Percentiles rank a stretch among this genome's conserved stretches.
Evolutionary conservation across 805 yeast species (phyloP).

Genomic region (Cyberlindnera maritima): DNA sequence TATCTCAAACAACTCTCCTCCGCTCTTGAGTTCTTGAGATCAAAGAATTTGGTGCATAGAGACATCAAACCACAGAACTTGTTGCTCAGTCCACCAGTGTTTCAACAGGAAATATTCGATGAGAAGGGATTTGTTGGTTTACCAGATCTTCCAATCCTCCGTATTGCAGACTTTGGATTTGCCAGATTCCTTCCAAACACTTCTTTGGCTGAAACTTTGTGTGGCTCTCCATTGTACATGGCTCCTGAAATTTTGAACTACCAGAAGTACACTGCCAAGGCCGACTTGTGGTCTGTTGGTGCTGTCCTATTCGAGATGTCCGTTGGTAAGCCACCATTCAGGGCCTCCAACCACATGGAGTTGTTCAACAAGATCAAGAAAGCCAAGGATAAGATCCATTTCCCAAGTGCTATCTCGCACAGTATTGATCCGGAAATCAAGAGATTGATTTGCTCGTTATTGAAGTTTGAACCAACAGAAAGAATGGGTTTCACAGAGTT

Average conservation of each 20-base stretch:
- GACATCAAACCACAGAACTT: slow-evolving; percentile 94
- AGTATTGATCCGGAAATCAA: slow-evolving; percentile 60
- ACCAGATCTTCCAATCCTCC: slow-evolving; percentile 86
- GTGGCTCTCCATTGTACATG: slow-evolving; percentile 98
- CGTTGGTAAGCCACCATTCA: slow-evolving; percentile 94
- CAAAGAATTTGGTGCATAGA: slow-evolving; percentile 85
- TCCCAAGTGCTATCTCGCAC: slow-evolving; percentile 59
- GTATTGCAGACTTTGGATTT: slow-evolving; percentile 97
- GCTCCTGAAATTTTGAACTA: slow-evolving; percentile 95
- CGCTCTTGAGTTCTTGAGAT: slow-evolving; percentile 78
- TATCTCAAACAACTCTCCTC: slow-evolving; percentile 84
- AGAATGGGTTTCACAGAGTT: slow-evolving; percentile 88
- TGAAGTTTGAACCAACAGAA: slow-evolving; percentile 82
- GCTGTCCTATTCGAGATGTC: slow-evolving; percentile 95
- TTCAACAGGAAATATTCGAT: slow-evolving; percentile 55
- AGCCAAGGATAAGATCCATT: slow-evolving; percentile 71
- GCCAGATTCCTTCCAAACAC: slow-evolving; percentile 93
- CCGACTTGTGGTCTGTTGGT: slow-evolving; percentile 98
- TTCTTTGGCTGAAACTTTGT: slow-evolving; percentile 92
- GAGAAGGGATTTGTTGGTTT: slow-evolving; percentile 63
- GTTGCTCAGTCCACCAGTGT: slow-evolving; percentile 77
- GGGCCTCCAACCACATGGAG: slow-evolving; percentile 91
- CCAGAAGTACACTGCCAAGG: slow-evolving; percentile 95
- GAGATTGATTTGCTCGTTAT: slow-evolving; percentile 66
- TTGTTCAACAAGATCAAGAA: slow-evolving; percentile 81